A percentile compares a stretch with the other conserved stretches of the same genome.
Evolutionary conservation across 305 asterid species (phyloP).

Genomic region (Rubia tinctorum): DNA sequence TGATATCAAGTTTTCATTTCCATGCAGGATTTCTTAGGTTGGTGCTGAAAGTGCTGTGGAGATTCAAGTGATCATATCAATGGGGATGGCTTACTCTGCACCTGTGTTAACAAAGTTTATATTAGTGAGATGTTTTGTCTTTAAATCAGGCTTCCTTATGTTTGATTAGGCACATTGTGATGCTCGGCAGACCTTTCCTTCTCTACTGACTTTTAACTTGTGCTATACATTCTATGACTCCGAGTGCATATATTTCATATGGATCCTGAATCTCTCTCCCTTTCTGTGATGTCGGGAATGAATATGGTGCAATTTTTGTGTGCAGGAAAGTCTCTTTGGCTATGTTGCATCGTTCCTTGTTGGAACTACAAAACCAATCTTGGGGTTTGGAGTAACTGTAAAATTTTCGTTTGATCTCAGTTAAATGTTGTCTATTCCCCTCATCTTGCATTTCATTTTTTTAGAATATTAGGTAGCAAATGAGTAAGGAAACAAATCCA

Average conservation of each 20-base stretch:
- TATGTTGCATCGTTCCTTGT: neutral
- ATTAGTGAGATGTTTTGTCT: constrained; percentile 8
- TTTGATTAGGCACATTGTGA: constrained; percentile 8
- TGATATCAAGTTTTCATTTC: constrained; percentile 5
- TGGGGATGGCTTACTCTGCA: constrained; percentile 2
- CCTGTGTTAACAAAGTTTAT: constrained; percentile 5
- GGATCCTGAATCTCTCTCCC: neutral
- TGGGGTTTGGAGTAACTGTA: neutral
- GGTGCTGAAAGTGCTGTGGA: constrained; percentile 3
- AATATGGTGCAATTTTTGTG: neutral
- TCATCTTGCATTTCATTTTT: neutral
- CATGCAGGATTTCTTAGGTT: constrained; percentile 1
- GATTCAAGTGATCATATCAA: constrained; percentile 2
- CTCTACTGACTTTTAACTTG: constrained; percentile 7
- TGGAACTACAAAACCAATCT: neutral
- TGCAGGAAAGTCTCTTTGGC: neutral
- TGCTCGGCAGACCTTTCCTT: neutral
- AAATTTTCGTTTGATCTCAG: neutral
- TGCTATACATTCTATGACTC: neutral
- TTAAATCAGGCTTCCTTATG: constrained; percentile 11
- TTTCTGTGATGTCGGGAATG: neutral
- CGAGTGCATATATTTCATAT: constrained; percentile 12
- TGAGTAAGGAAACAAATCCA: neutral
- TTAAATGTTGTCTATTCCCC: neutral
- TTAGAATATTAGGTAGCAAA: neutral